phyloP scores from a whole-genome alignment of 2,329 filamentous ascomycete genomes.

The Pseudogymnoascus sp. region DNA sequence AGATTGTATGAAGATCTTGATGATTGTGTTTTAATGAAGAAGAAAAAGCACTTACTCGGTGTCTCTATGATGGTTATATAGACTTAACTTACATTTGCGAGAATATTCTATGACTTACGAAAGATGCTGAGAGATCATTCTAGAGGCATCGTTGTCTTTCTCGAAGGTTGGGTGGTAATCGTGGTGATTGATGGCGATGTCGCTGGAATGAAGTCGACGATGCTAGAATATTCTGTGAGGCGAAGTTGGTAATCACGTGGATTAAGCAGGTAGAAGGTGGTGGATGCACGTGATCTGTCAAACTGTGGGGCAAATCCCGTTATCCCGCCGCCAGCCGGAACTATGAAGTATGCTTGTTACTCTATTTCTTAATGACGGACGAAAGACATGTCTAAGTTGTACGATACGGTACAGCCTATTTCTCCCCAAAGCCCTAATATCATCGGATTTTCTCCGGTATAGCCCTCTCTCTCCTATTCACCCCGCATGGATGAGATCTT shows the following conservation, averaged over 20 bases:
- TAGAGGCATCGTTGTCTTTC: not conserved
- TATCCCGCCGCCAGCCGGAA: not conserved
- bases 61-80: slow-evolving; percentile 2
- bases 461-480: not conserved
- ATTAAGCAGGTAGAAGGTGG: too few relatives aligned
- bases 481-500: not conserved
- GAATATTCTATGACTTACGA: not conserved
- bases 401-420: not conserved
- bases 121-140: not conserved
- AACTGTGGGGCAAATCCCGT: not conserved
- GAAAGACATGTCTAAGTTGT: not conserved
- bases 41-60: slow-evolving; percentile 5
- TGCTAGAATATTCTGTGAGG: slow-evolving; percentile 2
- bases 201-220: not conserved
- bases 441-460: not conserved
- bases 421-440: not conserved
- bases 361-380: not conserved
- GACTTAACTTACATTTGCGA: not conserved
- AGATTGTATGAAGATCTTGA: not conserved
- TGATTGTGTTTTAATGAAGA: slow-evolving; percentile 7
- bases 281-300: not conserved
- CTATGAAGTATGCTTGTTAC: not conserved
- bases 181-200: not conserved
- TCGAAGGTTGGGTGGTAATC: not conserved
- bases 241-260: not conserved